A percentile compares a stretch with the other conserved stretches of the same genome.
phyloP scores from a whole-genome alignment of 495 filamentous ascomycete species.

The Amorphotheca resinae region DNA sequence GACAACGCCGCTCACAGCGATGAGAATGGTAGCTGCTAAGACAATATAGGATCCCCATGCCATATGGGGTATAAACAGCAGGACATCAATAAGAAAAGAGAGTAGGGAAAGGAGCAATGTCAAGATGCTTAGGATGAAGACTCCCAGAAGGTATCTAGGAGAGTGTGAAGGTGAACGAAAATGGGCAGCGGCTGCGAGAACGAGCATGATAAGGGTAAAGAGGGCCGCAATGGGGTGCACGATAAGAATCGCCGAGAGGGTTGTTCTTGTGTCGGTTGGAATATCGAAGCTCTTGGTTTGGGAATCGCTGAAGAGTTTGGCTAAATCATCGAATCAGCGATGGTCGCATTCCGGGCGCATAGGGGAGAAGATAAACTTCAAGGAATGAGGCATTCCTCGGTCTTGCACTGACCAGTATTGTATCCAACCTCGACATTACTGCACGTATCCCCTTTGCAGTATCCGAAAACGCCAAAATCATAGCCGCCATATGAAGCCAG shows the following conservation, averaged over 20 bases:
- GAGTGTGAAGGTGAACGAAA: conserved; percentile 89
- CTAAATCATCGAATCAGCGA: conserved; percentile 3
- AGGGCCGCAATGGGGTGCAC: conserved; percentile 86
- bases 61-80: conserved; percentile 90
- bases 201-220: conserved; percentile 71
- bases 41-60: conserved; percentile 94
- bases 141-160: conserved; percentile 66
- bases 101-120: conserved; percentile 76
- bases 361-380: too few species aligned
- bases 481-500: conserved; percentile 63
- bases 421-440: conserved; percentile 75
- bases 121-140: conserved; percentile 76
- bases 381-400: too few species aligned
- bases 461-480: conserved; percentile 90
- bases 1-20: conserved; percentile 70
- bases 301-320: conserved; percentile 22
- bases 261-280: conserved; percentile 57
- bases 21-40: conserved; percentile 77
- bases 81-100: conserved; percentile 87
- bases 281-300: conserved; percentile 55
- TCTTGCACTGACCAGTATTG: conserved; percentile 53
- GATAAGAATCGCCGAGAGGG: conserved; percentile 82
- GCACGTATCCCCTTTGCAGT: conserved; percentile 52
- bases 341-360: background rate
- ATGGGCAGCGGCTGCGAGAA: conserved; percentile 69